Evolutionary conservation across 148 eudicot genomes (phyloP), one percentile per base, ranked within the genome.

Genomic region (Camellia granthamiana): DNA sequence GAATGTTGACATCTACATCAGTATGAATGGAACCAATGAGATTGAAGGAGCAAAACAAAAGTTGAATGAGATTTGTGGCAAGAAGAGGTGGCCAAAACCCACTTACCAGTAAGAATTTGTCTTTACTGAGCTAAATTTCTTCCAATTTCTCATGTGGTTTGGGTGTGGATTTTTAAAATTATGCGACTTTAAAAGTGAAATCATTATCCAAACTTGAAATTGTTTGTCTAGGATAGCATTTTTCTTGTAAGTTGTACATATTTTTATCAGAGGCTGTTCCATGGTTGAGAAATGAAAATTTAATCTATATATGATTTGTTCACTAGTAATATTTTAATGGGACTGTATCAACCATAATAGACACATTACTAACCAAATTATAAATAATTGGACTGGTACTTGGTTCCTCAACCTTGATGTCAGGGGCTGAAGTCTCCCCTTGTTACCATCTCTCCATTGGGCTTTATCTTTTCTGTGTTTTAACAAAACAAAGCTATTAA

Each of bases 81-180:
- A 85, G 88, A 88, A 84, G 85, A 93, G 88, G 77, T 92, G 95
- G 98, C 80, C 81, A 74, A 89, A 83, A 75, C 97, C 96, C 72
- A 80, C 60, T 59, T 95, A 90, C 76, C 88, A 88, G 97, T 95
- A 91, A 54, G 75, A 60, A n/a, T 23, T 38, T 74, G 55, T 42
- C 83, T 86, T 76, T 14, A 12, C 0, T 46, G 58, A 80, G 30
- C 44, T 64, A 15, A 68, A 1, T 68, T 68, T 14, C 49, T 68
- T 68, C 18, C 72, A 68, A 68, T 42, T 68, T 68, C 72, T 68
- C 43, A 1, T 49, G 43, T 68, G 72, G 19, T 68, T 43, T 6
- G 19, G 13, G 72, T 41, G 10, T 18, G 30, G 51, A 46, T 46
- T 41, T 67, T 67, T 67, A 67, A 41, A 41, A 10, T n/a, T 14